Evolutionary conservation across 164 flowering plant genomes (phyloP).

Genomic region (Taxillus chinensis): DNA sequence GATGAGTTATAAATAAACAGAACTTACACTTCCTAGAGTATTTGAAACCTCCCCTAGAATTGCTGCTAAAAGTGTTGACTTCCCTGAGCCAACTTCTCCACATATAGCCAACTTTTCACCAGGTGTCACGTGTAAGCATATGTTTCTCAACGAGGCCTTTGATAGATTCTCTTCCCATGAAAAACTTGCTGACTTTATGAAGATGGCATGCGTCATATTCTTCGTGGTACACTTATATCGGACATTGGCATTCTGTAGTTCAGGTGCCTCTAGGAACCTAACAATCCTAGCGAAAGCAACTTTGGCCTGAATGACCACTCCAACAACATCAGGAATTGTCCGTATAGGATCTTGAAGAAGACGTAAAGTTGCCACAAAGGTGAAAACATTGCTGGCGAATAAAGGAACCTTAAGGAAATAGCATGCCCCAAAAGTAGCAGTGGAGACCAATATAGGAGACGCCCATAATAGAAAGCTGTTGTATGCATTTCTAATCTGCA

Average conservation of each 20-base stretch:
- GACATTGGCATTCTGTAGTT: conserved; percentile 24
- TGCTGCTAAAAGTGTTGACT: conserved; percentile 50
- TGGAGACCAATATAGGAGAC: conserved; percentile 41
- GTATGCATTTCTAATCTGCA: conserved; percentile 31
- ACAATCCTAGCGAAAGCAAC: conserved; percentile 38
- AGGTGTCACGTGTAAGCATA: conserved; percentile 20
- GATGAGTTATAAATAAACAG: background rate
- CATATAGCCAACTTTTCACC: conserved; percentile 44
- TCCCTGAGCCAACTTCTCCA: conserved; percentile 60
- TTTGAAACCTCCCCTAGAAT: conserved; percentile 46
- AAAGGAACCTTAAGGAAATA: conserved; percentile 36
- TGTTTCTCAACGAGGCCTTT: conserved; percentile 27
- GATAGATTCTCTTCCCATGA: conserved; percentile 35
- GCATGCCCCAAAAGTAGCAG: conserved; percentile 48
- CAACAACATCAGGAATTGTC: conserved; percentile 38
- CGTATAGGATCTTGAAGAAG: conserved; percentile 47
- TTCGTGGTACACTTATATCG: conserved; percentile 9
- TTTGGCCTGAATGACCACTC: conserved; percentile 43
- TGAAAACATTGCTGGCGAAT: conserved; percentile 43
- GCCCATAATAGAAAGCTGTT: conserved; percentile 37
- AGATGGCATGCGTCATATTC: conserved; percentile 9
- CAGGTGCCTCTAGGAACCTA: conserved; percentile 39
- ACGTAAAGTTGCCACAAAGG: conserved; percentile 40
- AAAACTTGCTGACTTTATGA: conserved; percentile 24
- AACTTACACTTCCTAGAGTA: conserved; percentile 33